Base-by-base conservation (phyloP, 2,329 filamentous ascomycete genomes). In the Aspergillus persii region DNA sequence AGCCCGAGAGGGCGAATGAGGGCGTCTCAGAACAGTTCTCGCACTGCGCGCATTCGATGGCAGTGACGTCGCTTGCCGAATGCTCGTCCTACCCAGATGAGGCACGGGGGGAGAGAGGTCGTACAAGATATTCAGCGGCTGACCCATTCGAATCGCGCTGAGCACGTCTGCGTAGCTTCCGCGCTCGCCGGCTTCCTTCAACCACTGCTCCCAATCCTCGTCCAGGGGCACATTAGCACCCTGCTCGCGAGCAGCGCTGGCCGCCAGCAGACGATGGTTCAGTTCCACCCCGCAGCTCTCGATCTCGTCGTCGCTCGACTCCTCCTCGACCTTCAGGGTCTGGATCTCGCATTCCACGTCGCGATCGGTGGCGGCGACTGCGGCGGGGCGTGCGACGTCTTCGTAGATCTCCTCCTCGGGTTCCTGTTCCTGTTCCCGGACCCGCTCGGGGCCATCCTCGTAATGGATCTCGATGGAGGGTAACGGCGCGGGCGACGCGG, bases 151-250 rank as follows among this genome's bases (percentile, higher is more conserved):
- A 59, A 78, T 76, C 8, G 75, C 72, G 59, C 75, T 69, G 27
- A 78, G 64, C 64, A 78, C 72, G 50, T 77, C 74, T n/a, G 68
- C 66, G 61, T 76, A 77, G 51, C 70, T 71, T 53, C 81, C 81
- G 41, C 81, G 74, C 65, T 85, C 83, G 15, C 81, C 77, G 8
- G 79, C 81, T 64, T 85, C 83, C 66, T 85, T 85, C 58, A 85
- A 70, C 77, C 82, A 85, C 66, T 84, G 83, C 66, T 86, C 83
- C 80, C 81, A 85, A 57, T 78, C 76, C 54, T 76, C 74, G 44
- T 79, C 77, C 6, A 79, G 66, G 27, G 77, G 70, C 36, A 80
- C 78, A 60, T 79, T 68, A 26, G 72, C 76, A 41, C 81, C 81
- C 61, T 78, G 77, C 60, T 81, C 80, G 58, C 82, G 77, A 44